Evolutionary conservation across 106 monocot genomes (phyloP), one percentile per base, ranked within the genome.

Genomic region (Xerophyta viscosa): DNA sequence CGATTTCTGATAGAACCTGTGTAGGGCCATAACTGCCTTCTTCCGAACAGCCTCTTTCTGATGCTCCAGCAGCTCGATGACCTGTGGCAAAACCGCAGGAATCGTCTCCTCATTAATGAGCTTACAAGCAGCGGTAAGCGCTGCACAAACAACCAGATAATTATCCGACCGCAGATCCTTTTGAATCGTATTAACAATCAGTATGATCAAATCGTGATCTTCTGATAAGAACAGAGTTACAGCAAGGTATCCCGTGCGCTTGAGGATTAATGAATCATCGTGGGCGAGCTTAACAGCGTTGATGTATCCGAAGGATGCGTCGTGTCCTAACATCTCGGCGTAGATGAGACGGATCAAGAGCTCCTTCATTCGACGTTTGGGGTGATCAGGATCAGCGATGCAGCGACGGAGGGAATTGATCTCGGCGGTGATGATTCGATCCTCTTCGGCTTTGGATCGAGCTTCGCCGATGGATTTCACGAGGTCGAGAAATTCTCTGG

Each of bases 211-310:
- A 53, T 98, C 98, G 48, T 98, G 90, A 54, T 81, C 82, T 49
- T 98, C 98, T 41, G 68, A 70, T 54, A 98, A 65, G 74, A 98
- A 98, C 25, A 98, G 77, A 15, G 98, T 84, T 48, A 98, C 90
- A 24, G 98, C 86, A 20, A 98, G 75, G 60, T 98, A 98, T 2
- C 98, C 98, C 20, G 98, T 98, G 33, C 90, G 67, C 73, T 98
- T 98, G 51, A 82, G 64, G 2, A 57, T 33, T 24, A 98, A 73
- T 23, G 70, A 71, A 27, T 98, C 98, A 46, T 98, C 82, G 65
- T 98, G 98, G 25, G 98, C 80, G 77, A 98, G 81, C 77, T 98
- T 98, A 56, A 98, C 90, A 52, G 98, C 98, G 55, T 98, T 89
- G 67, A 98, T 98, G 77, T 98, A 71, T 15, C 86, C 98, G 57